Evolutionary conservation across 148 eudicot genomes (phyloP).

Genomic region (Chenopodium suecicum): DNA sequence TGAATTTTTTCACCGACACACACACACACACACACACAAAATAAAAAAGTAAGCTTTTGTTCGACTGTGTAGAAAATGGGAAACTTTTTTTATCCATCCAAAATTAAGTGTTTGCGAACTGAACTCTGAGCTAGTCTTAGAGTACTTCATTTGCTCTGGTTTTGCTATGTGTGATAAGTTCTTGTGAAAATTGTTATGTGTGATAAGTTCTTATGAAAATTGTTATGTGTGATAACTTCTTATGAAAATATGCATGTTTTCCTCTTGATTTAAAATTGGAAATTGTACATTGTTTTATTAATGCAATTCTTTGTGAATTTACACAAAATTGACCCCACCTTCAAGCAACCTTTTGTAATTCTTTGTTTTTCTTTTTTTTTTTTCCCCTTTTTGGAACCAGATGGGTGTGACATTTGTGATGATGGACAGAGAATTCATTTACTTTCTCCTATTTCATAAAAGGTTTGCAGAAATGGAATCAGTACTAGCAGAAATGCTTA

Average conservation of each 20-base stretch:
- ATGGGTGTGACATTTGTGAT: slow-evolving; percentile 23
- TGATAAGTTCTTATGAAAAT: background rate
- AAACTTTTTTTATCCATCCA: background rate
- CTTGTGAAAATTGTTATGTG: background rate
- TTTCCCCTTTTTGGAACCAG: slow-evolving; percentile 16
- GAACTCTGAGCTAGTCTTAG: background rate
- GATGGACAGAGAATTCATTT: slow-evolving; percentile 31
- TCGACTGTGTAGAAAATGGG: too few relatives aligned
- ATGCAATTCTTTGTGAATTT: too few relatives aligned
- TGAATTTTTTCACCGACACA: background rate
- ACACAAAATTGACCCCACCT: background rate
- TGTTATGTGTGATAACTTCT: background rate
- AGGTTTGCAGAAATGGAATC: slow-evolving; percentile 92
- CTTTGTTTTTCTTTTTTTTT: slow-evolving; percentile 2
- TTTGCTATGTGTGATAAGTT: background rate
- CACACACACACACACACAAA: too few relatives aligned
- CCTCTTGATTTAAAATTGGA: background rate
- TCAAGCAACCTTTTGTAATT: slow-evolving; percentile 21
- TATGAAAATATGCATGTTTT: background rate
- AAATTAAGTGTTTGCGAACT: background rate
- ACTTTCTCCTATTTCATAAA: slow-evolving; percentile 32
- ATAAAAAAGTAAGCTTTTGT: too few relatives aligned
- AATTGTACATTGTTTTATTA: background rate
- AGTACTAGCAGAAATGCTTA: slow-evolving; percentile 73
- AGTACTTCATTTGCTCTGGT: background rate